These are phyloP conservation scores for Danielia oregonensis DNA, from an alignment of 805 yeast genomes.

Conservation along the genomic window DNA sequence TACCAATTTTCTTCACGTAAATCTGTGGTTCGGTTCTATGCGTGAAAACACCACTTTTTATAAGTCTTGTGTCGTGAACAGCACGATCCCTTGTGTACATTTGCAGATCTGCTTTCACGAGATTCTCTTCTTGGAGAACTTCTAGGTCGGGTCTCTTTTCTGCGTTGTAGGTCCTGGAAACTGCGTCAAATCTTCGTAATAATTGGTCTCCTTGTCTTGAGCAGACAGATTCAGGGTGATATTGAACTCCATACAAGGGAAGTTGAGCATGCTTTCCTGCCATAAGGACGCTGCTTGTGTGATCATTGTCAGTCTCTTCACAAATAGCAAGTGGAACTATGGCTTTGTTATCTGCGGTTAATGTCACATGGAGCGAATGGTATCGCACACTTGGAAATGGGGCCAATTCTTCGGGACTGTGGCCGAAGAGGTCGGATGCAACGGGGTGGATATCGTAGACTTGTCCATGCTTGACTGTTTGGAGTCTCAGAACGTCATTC, in stretches of 20 bases:
- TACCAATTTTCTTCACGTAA: slow-evolving; percentile 2
- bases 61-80: slow-evolving; percentile 19
- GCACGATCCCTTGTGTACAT: slow-evolving; percentile 10
- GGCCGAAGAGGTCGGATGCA: slow-evolving; percentile 24
- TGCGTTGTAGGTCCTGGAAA: slow-evolving; percentile 38
- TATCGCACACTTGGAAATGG: slow-evolving; percentile 74
- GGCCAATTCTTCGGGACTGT: neutral
- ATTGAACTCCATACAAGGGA: slow-evolving; percentile 93
- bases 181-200: slow-evolving; percentile 57
- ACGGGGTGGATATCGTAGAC: slow-evolving; percentile 51
- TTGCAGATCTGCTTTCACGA: slow-evolving; percentile 2
- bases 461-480: slow-evolving; percentile 80
- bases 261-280: slow-evolving; percentile 58
- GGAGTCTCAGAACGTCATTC: slow-evolving; percentile 48
- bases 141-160: slow-evolving; percentile 13
- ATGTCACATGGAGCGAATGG: slow-evolving; percentile 70
- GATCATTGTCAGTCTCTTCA: slow-evolving; percentile 18
- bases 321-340: slow-evolving; percentile 64
- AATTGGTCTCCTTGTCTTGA: slow-evolving; percentile 62
- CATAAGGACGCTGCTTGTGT: slow-evolving; percentile 53
- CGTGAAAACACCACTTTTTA: slow-evolving; percentile 9
- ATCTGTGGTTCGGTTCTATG: slow-evolving; percentile 4
- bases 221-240: slow-evolving; percentile 94
- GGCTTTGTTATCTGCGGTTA: slow-evolving; percentile 21
- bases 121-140: slow-evolving; percentile 1